Evolutionary conservation across 2,329 filamentous ascomycete genomes (phyloP), one percentile per base, ranked within the genome.

Genomic region (Calycina herbarum): DNA sequence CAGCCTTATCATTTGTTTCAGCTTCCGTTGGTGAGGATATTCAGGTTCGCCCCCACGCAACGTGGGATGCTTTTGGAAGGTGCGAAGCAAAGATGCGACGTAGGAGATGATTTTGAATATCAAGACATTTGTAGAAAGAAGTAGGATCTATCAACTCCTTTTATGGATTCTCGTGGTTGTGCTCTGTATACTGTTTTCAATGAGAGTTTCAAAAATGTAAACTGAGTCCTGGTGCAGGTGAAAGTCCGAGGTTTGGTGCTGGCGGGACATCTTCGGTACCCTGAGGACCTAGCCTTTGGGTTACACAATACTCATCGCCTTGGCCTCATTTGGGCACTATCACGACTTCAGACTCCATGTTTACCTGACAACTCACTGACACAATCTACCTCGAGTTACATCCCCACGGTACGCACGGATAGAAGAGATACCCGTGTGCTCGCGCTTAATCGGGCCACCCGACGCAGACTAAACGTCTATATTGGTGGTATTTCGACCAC

Each of bases 1-100:
- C 45, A 51, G 45, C 45, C 45, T 51, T 24, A 51, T 51, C 45
- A 51, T 51, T 51, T 51, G 45, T 27, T 51, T 51, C 45, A 51
- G 45, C 45, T 48, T 48, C 45, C 45, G 45, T 20, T 6, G 45
- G n/a, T 48, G 45, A 48, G 45, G 45, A 48, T 48, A 48, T 48
- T 48, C 45, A 48, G 20, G 2, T 38, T 38, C 7, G 45, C 45
- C 45, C 45, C 45, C 45, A 48, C 45, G 45, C 45, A 10, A 51
- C 20, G 20, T 20, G 20, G 8, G 45, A 51, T 51, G 45, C 45
- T 51, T 24, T 51, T 20, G 45, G 45, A 51, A 51, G 20, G 20
- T 51, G 45, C 7, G 5, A 8, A 13, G 4, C 6, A 10, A 5
- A 10, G 6, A 20, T 20, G 45, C 7, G 8, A 20, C 8, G n/a